phyloP scores from a whole-genome alignment of 176 grass and related monocot species.

The Juncus effusus region DNA sequence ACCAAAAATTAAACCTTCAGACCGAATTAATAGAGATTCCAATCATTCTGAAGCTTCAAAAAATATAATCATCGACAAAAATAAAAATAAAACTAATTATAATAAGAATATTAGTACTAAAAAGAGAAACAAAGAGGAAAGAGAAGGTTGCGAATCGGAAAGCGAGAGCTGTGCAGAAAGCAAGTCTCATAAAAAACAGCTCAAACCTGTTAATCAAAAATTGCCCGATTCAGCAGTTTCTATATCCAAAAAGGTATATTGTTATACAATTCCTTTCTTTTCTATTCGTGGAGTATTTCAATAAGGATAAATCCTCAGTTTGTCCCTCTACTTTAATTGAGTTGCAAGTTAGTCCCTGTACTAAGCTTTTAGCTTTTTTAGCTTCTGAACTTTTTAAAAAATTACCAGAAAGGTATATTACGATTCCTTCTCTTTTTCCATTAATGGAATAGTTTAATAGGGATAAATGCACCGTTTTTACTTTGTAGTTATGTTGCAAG shows the following conservation, averaged over 20 bases:
- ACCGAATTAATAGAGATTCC: neutral
- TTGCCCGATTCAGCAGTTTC: constrained; percentile 36
- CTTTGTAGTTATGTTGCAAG: too few relatives aligned
- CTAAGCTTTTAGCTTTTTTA: neutral
- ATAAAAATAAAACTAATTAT: constrained; percentile 9
- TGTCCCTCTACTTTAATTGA: neutral
- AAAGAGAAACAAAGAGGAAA: constrained; percentile 19
- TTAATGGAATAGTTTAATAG: neutral
- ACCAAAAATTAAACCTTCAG: constrained; percentile 21
- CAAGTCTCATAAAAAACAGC: constrained; percentile 26
- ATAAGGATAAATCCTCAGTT: neutral
- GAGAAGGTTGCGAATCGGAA: constrained; percentile 28
- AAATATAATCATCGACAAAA: too few relatives aligned
- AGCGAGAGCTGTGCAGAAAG: constrained; percentile 29
- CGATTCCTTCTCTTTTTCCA: neutral
- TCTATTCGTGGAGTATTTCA: neutral
- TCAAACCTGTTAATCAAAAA: constrained; percentile 27
- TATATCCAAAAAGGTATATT: constrained; percentile 85
- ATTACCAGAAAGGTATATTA: neutral
- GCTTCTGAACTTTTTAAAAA: neutral
- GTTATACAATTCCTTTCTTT: neutral
- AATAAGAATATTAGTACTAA: constrained; percentile 2
- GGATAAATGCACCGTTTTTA: neutral
- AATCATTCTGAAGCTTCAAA: neutral
- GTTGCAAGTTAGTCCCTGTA: neutral